Base-by-base conservation (phyloP, 805 yeast species). In the Cyberlindnera saturnus region DNA sequence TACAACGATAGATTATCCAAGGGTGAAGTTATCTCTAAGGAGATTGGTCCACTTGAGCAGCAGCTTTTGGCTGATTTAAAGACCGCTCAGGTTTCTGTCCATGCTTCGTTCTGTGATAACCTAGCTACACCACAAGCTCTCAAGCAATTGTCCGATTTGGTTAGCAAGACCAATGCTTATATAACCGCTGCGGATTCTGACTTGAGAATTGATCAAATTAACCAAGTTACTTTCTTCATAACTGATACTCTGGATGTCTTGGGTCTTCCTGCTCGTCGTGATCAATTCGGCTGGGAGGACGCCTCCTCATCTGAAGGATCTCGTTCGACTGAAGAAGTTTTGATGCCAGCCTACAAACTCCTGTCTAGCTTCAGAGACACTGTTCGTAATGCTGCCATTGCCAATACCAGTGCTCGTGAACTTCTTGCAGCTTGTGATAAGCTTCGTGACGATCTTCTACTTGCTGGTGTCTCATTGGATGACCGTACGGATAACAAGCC, bases 91-190 rank as follows among this genome's bases (percentile, higher is more conserved):
- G 61, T 59, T 6, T 76, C 70, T 16, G 86, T 86, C 2, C 86
- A 89, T 60, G 70, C 64, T 17, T 85, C 95, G 1, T 86, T 93
- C 67, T 82, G 95, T 65, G 99, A 93, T 61, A 93, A 88, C 60
- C 71, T 93, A 49, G 66, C 90, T 3, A 84, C 93, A 1, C 93
- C 96, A 18, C 72, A 67, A 44, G 96, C 82, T 0, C 63, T 93
- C 44, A 77, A 83, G 50, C 59, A 69, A 1, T 55, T 93, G 39
- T 66, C 75, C 47, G 95, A 85, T 15, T 66, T 93, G 44, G 82
- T 91, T 5, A 77, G 83, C 28, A 73, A 71, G 44, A 59, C 86
- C 7, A 91, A 93, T 62, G 74, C 79, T 32, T 93, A 91, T 60
- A 78, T 90, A 35, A 61, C 78, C 9, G 58, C 73, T n/a, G 73